Evolutionary conservation across 768 basidiomycete species (phyloP).

Genomic region (Tricholoma furcatifolium): DNA sequence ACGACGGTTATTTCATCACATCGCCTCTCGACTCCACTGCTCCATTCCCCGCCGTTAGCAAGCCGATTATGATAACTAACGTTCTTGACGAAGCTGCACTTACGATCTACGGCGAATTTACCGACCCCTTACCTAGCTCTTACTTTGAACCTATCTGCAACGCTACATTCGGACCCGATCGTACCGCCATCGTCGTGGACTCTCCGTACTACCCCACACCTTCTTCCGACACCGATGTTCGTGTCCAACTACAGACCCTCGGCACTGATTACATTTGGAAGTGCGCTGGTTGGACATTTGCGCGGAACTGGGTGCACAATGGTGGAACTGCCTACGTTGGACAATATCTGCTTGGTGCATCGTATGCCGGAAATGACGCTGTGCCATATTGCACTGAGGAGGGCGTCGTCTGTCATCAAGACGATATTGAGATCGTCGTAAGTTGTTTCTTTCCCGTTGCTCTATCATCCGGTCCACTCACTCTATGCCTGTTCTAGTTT

Average conservation of each 20-base stretch:
- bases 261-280: slow-evolving; percentile 73
- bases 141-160: slow-evolving; percentile 39
- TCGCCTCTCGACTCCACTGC: slow-evolving; percentile 61
- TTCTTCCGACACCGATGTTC: slow-evolving; percentile 41
- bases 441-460: slow-evolving; percentile 24
- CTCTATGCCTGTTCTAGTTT: slow-evolving; percentile 28
- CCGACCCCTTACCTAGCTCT: slow-evolving; percentile 34
- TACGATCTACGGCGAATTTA: slow-evolving; percentile 51
- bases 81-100: slow-evolving; percentile 70
- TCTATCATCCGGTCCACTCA: background rate
- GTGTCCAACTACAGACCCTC: slow-evolving; percentile 53
- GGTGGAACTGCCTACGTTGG: slow-evolving; percentile 73
- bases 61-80: slow-evolving; percentile 71
- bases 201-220: slow-evolving; percentile 46
- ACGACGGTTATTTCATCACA: slow-evolving; percentile 68
- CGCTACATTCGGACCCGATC: slow-evolving; percentile 43
- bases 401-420: slow-evolving; percentile 73
- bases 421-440: slow-evolving; percentile 80
- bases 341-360: slow-evolving; percentile 60
- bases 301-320: slow-evolving; percentile 60
- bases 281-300: slow-evolving; percentile 71
- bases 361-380: slow-evolving; percentile 65
- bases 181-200: slow-evolving; percentile 40
- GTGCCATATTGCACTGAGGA: slow-evolving; percentile 54
- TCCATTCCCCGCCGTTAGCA: slow-evolving; percentile 57